Percentiles rank a stretch among this genome's conserved stretches.
These are phyloP conservation scores for Salvia rosmarinus DNA, from an alignment of 257 asterid genomes.

Conservation along the genomic window DNA sequence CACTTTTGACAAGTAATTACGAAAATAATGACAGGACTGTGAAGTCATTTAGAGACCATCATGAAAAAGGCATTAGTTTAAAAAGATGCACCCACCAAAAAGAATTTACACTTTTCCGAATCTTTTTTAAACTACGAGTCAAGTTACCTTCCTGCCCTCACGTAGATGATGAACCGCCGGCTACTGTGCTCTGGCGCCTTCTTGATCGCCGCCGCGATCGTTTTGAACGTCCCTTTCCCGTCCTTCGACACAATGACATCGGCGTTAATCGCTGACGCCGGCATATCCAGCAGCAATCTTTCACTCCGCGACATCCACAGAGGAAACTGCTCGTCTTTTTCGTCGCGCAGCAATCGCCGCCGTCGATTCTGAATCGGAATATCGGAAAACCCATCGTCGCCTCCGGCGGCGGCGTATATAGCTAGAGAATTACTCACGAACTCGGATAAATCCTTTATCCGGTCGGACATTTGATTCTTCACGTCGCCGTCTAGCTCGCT, in stretches of 20 bases:
- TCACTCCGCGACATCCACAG: slow-evolving; percentile 72
- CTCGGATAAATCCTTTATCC: slow-evolving; percentile 67
- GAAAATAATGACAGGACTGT: slow-evolving; percentile 20
- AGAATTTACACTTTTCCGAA: slow-evolving; percentile 23
- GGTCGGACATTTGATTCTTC: slow-evolving; percentile 50
- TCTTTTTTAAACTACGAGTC: slow-evolving; percentile 25
- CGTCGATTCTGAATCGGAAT: slow-evolving; percentile 77
- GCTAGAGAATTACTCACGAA: slow-evolving; percentile 81
- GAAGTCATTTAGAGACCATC: slow-evolving; percentile 25
- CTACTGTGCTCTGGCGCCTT: slow-evolving; percentile 79
- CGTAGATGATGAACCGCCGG: slow-evolving; percentile 77
- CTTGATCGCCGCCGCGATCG: slow-evolving; percentile 84
- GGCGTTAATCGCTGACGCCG: slow-evolving; percentile 61
- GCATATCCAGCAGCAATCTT: slow-evolving; percentile 53
- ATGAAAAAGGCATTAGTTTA: slow-evolving; percentile 13
- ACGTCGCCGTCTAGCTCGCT: slow-evolving; percentile 56
- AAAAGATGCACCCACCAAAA: slow-evolving; percentile 29
- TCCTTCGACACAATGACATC: slow-evolving; percentile 67
- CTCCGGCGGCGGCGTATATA: slow-evolving; percentile 53
- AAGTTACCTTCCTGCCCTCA: slow-evolving; percentile 96
- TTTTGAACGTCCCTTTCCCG: slow-evolving; percentile 75
- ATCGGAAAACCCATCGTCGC: slow-evolving; percentile 59
- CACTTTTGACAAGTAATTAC: slow-evolving; percentile 35
- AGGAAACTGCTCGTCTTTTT: slow-evolving; percentile 52
- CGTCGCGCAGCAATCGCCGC: slow-evolving; percentile 48